Evolutionary conservation across 768 basidiomycete genomes (phyloP), one percentile per base, ranked within the genome.

Genomic region (Kockovaella imperatae): DNA sequence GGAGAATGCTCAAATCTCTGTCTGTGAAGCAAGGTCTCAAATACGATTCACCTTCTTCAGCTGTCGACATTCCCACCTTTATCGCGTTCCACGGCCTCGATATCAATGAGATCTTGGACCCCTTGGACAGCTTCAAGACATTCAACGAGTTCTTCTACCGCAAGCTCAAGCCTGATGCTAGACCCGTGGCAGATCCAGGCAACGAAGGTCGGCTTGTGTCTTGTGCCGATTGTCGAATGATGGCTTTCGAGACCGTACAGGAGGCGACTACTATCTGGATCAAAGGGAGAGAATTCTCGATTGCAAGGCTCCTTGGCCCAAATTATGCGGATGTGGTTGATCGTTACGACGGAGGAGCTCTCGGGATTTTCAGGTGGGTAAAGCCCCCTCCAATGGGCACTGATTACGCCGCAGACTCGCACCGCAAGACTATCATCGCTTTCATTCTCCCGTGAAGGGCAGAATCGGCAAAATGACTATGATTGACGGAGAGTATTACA

Each of bases 221-320:
- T 49, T 82, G 80, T n/a, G 95, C 91, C 1, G 93, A 99, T 74
- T 96, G 87, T 65, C 83, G 93, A n/a, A 77, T 95, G 52, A 90
- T 96, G 83, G 80, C 83, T 1, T 99, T 97, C 70, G 83, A 86
- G 69, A 83, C 81, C 0, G 83, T 95, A 6, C 74, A 72, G 40
- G 86, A 87, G 47, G 93, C 93, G 1, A 95, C 89, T 2, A 75
- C 77, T 20, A 74, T 99, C 0, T 99, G 93, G 93, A 93, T 97
- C 73, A 96, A 97, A 64, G 93, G 93, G 3, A 81, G 89, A 35
- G 90, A 95, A 59, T 97, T 99, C 66, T 83, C 82, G 1, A 77
- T 96, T 3, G 77, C 73, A 4, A 78, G 82, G 1, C 76, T 99
- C 28, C 77, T 97, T 0, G 91, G 91, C 0, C 83, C 86, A 3